Percentiles rank a stretch among this genome's conserved stretches.
Conservation (phyloP, 2,329 filamentous ascomycete species). For the Sporothrix sp. region DNA sequence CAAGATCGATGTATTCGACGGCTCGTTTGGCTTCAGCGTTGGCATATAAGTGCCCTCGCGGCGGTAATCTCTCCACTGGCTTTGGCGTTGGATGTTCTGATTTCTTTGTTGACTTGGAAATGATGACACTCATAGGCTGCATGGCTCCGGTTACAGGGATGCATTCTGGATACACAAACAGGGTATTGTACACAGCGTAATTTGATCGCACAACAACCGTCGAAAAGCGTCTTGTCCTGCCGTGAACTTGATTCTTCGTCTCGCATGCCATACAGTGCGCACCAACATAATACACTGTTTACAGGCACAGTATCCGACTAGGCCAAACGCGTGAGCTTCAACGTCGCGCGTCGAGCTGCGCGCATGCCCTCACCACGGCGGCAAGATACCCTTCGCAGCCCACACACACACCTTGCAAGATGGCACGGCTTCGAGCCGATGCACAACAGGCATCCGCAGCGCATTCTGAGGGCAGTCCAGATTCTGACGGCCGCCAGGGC, state of each 20-base stretch:
- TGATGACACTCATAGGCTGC: not conserved
- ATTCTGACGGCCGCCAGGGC: not conserved
- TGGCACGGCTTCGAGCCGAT: no score
- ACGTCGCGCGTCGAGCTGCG: not conserved
- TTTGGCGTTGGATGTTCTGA: not conserved
- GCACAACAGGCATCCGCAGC: not conserved
- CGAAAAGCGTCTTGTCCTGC: no score
- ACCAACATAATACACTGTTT: conserved; percentile 1
- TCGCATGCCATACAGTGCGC: not conserved
- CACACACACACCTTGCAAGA: not conserved
- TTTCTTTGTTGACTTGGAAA: not conserved
- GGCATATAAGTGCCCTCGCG: conserved; percentile 24
- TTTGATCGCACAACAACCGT: no score
- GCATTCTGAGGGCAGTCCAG: not conserved
- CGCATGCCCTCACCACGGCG: not conserved
- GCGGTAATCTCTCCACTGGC: not conserved
- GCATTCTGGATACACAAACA: not conserved
- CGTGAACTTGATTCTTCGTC: no score
- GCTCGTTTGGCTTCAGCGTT: conserved; percentile 50
- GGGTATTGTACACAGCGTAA: no score
- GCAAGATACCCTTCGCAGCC: not conserved
- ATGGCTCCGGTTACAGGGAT: not conserved
- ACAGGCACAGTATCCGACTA: not conserved
- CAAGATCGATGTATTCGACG: conserved; percentile 47
- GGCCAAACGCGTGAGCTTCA: not conserved